Evolutionary conservation across 2,329 filamentous ascomycete species (phyloP).

Genomic region (Penicillium paneum): DNA sequence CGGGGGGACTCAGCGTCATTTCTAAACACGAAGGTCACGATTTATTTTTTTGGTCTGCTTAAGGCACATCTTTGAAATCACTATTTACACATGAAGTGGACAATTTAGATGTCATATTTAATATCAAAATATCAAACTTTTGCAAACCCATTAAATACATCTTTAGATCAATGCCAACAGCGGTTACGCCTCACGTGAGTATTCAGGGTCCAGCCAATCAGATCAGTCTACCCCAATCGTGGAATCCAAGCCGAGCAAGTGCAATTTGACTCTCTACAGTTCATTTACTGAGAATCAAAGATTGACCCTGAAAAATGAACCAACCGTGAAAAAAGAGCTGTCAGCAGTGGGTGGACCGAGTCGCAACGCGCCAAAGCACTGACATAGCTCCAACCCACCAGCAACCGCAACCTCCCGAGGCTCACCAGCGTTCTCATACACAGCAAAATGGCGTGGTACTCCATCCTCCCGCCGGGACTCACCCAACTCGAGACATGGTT

Average conservation of each 20-base stretch:
- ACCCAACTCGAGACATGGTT: conserved; percentile 61
- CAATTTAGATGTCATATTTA: neutral
- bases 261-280: neutral
- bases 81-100: neutral
- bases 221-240: neutral
- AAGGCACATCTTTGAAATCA: neutral
- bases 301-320: neutral
- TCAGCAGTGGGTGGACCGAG: neutral
- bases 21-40: conserved; percentile 9
- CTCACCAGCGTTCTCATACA: neutral
- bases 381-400: conserved; percentile 6
- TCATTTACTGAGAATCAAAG: neutral
- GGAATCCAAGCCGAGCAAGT: neutral
- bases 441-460: conserved; percentile 60
- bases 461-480: conserved; percentile 60
- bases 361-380: neutral
- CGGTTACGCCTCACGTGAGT: neutral
- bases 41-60: neutral
- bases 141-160: neutral
- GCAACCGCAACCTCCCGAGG: conserved; percentile 7
- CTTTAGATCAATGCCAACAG: too few relatives aligned
- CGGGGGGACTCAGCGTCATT: conserved; percentile 3
- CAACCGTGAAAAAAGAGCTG: neutral
- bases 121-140: neutral
- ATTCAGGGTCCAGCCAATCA: neutral